A percentile compares a stretch with the other conserved stretches of the same genome.
Conservation (phyloP, 2,329 filamentous ascomycete species). For the Cladophialophora exuberans region DNA sequence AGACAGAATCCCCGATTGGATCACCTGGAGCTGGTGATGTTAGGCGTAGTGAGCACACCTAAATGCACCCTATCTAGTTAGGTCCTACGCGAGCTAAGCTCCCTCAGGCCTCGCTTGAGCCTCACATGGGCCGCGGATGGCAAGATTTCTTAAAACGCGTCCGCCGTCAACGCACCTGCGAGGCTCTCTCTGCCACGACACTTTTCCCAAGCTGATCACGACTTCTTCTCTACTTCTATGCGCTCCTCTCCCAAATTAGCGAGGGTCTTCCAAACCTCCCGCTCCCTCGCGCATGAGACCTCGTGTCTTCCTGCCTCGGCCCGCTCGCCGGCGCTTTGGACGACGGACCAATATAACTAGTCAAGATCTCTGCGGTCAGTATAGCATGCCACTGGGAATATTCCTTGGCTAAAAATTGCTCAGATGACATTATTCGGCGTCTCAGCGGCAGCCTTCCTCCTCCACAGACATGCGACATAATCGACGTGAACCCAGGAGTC, state of each 20-base stretch:
- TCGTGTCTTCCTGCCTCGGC: slow-evolving; percentile 16
- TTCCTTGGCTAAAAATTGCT: slow-evolving; percentile 11
- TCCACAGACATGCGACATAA: slow-evolving; percentile 77
- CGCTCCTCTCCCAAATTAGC: not conserved
- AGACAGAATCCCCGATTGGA: not conserved
- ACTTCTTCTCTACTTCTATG: not conserved
- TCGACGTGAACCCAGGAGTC: slow-evolving; percentile 82
- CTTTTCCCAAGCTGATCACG: not conserved
- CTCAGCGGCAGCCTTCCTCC: slow-evolving; percentile 69
- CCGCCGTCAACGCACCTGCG: no score
- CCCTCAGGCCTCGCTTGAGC: no score
- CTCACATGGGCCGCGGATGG: no score
- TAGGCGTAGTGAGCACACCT: no score
- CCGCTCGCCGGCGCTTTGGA: slow-evolving; percentile 6
- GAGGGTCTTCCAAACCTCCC: not conserved
- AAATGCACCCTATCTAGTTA: no score
- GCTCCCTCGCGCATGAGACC: slow-evolving; percentile 20
- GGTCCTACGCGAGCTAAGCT: no score
- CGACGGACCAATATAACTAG: slow-evolving; percentile 17
- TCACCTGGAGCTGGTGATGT: no score
- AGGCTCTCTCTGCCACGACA: no score
- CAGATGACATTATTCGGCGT: slow-evolving; percentile 70
- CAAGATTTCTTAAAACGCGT: no score
- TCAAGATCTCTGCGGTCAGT: slow-evolving; percentile 23
- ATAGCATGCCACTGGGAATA: not conserved